Evolutionary conservation across 208 protist species (phyloP), one percentile per base, ranked within the genome.

Genomic region (Trypanosoma theileri): DNA sequence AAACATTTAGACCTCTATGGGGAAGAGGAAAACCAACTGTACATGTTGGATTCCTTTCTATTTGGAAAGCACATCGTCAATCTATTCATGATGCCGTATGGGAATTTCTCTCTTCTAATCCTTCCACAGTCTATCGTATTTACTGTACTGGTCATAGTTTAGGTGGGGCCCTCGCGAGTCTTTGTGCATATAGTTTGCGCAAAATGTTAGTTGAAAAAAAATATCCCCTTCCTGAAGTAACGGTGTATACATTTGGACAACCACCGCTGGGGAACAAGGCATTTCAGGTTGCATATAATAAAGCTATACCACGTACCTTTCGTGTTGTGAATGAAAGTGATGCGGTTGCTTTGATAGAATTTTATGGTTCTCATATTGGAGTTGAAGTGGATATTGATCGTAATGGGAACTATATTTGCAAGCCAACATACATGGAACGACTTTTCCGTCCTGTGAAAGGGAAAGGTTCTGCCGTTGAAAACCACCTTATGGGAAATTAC

Each of bases 251-350:
- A 16, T 97, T 85, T 73, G 93, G 93, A 19, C 87, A 91, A 71
- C 93, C 93, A 16, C 89, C 88, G 21, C 26, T 96, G 17, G 90
- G 93, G 21, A 97, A 97, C 70, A 62, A 45, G 21, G 74, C 73
- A 7, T 97, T 95, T 63, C 73, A 80, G 42, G 58, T 57, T 13
- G 59, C 80, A 11, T 97, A 95, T 80, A 80, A 97, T 76, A 82
- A 86, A 41, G 69, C 73, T 31, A 83, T 97, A 14, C 89, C 89
- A 40, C 84, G 91, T 51, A 84, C 86, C 1, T 97, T 95, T 74
- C 82, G 87, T 42, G 73, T 97, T 40, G 80, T 93, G 52, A 97
- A 97, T 67, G 91, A 97, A 65, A 93, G 83, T 64, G 93, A 97
- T 75, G 50, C 85, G 21, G 81, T 97, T 8, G 75, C 80, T 35